Evolutionary conservation across 164 flowering plant genomes (phyloP), one percentile per base, ranked within the genome.

Genomic region (Warburgia ugandensis): DNA sequence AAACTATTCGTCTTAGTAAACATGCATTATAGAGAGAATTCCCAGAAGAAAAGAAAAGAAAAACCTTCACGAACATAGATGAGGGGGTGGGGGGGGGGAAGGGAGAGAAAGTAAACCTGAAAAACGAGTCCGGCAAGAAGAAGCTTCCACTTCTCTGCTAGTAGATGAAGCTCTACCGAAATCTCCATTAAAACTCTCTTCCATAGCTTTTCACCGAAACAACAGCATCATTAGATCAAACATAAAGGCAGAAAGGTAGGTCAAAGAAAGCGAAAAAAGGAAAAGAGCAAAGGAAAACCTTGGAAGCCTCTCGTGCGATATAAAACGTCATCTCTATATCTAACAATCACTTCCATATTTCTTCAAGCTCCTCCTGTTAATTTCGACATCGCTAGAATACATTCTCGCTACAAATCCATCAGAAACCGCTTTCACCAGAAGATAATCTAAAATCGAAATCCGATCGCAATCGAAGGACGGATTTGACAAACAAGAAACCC

Each of bases 281-380:
- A 27, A 10, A 38, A 13, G 2, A 35, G 25, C 6, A 37, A 46
- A 22, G 29, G 41, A 17, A 17, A 61, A 89, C 97, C 97, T 90
- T 91, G 4, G 97, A 82, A 64, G 85, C 77, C 68, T 86, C 91
- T 65, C 97, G 91, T 70, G 87, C 80, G 72, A 87, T 77, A 81
- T 86, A 83, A 79, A 80, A 54, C 68, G 88, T 77, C 97, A 86
- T 86, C 45, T 47, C 38, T 61, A 43, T 33, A 47, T 61, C 38
- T 47, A 55, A 59, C 60, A 58, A 62, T 58, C 62, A 68, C 33
- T 58, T 60, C 86, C 86, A 73, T 76, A 76, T 58, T 75, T 70
- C 76, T 63, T 76, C 78, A 81, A 27, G 52, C 45, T 50, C 71
- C 65, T 29, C 36, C 53, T 30, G 22, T 47, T 50, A 54, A 50